Evolutionary conservation across 2,329 filamentous ascomycete genomes (phyloP), one percentile per base, ranked within the genome.

Genomic region (Pseudogymnoascus sp.): DNA sequence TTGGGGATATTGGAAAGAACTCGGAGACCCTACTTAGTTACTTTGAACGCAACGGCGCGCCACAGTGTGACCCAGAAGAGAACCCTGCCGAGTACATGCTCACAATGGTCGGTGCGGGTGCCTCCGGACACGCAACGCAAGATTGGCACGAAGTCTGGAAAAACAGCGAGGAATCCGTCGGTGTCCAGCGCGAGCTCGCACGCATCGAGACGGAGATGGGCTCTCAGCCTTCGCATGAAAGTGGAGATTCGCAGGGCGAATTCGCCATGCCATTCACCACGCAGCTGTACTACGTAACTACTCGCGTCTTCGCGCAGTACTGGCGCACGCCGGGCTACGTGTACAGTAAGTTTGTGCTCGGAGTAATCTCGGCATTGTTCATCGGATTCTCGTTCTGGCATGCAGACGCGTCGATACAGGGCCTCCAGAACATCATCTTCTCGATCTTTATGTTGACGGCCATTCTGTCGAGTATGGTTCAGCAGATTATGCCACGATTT

Each of bases 21-120:
- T 70, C 69, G 0, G 58, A 65, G 33, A 70, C 65, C 21, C 60
- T 71, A 2, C 60, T 70, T 2, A 76, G 77, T 62, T 95, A 94
- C 73, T 94, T 95, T 66, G 88, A 90, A 70, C 79, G 82, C 55
- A 82, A 89, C 64, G 85, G 88, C 57, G 87, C 83, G 0, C 76
- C 77, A 18, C 71, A 77, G 30, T 92, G 89, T 71, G 86, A 85
- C 1, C 69, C 76, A 1, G 82, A 83, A 15, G 86, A 86, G 19
- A 95, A 94, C 72, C 89, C 89, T 3, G 89, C 89, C 30, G 89
- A 94, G 71, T 90, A 86, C 83, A 90, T 69, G 67, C 60, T 71
- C 74, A 80, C 64, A 70, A 76, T 65, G 61, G 79, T 75, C 5
- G 80, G 86, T 18, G 84, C 84, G 4, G 84, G 82, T 6, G 82